phyloP scores from a whole-genome alignment of 345 rosid genomes.

The Citrus glauca region DNA sequence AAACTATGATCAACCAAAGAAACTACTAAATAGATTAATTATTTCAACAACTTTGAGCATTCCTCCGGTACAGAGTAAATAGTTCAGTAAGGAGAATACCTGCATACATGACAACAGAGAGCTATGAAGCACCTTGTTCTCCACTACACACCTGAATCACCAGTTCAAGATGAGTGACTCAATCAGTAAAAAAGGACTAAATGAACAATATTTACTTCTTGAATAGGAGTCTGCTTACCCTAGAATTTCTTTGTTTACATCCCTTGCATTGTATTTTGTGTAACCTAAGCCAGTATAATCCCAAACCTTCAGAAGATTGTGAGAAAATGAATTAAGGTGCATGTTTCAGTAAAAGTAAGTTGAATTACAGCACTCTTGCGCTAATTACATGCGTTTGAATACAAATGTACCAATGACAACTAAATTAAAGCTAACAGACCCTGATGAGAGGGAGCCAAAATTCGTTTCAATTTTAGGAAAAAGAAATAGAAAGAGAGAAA shows the following conservation, averaged over 20 bases:
- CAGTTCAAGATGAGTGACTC: slow-evolving; percentile 18
- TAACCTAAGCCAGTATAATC: slow-evolving; percentile 94
- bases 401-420: neutral
- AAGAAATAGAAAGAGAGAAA: neutral
- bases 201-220: neutral
- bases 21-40: neutral
- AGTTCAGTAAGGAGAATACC: slow-evolving; percentile 34
- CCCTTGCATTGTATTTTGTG: slow-evolving; percentile 75
- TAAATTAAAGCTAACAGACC: neutral
- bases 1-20: neutral
- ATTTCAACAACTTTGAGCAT: neutral
- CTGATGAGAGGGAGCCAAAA: neutral
- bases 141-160: slow-evolving; percentile 81
- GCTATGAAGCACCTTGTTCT: slow-evolving; percentile 88
- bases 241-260: slow-evolving; percentile 61
- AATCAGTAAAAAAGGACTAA: slow-evolving; percentile 2
- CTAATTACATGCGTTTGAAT: neutral
- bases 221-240: slow-evolving; percentile 50
- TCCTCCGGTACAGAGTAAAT: neutral
- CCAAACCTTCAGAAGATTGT: slow-evolving; percentile 63
- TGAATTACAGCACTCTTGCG: neutral
- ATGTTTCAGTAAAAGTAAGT: too few relatives aligned
- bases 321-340: too few relatives aligned
- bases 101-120: slow-evolving; percentile 66
- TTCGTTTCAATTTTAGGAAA: neutral